Evolutionary conservation across 2,329 filamentous ascomycete species (phyloP).

Genomic region (Podosphaera xanthii): DNA sequence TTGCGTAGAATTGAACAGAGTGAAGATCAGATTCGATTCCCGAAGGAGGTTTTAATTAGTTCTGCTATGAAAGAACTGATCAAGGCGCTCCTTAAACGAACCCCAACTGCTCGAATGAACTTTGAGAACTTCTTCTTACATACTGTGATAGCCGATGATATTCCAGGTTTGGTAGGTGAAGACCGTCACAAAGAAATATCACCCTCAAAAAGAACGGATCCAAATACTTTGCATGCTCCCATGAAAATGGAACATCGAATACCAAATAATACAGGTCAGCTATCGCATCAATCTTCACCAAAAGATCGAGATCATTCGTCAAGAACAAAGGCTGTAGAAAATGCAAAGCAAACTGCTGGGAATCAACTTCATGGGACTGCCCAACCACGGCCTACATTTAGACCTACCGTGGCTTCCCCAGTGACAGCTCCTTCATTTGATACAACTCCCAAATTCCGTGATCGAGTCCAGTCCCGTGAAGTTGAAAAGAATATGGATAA

Average conservation of each 20-base stretch:
- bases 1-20: constrained; percentile 76
- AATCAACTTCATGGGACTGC: constrained; percentile 7
- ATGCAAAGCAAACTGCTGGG: constrained; percentile 5
- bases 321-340: constrained; percentile 2
- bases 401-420: constrained; percentile 9
- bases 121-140: constrained; percentile 74
- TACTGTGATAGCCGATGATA: constrained; percentile 46
- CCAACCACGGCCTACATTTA: constrained; percentile 5
- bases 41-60: constrained; percentile 46
- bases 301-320: constrained; percentile 6
- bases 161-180: constrained; percentile 62
- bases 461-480: constrained; percentile 6
- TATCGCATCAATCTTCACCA: constrained; percentile 11
- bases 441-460: constrained; percentile 17
- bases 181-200: constrained; percentile 27
- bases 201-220: constrained; percentile 6
- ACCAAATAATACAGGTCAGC: constrained; percentile 6
- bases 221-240: constrained; percentile 9
- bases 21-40: constrained; percentile 69
- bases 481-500: constrained; percentile 6
- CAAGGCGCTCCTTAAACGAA: constrained; percentile 59
- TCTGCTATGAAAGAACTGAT: constrained; percentile 63
- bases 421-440: constrained; percentile 12
- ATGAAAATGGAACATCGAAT: constrained; percentile 4
- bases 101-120: constrained; percentile 60